Percentiles rank a stretch among this genome's conserved stretches.
phyloP scores from a whole-genome alignment of 2,329 filamentous ascomycete genomes.

The Metarhizium guizhouense region DNA sequence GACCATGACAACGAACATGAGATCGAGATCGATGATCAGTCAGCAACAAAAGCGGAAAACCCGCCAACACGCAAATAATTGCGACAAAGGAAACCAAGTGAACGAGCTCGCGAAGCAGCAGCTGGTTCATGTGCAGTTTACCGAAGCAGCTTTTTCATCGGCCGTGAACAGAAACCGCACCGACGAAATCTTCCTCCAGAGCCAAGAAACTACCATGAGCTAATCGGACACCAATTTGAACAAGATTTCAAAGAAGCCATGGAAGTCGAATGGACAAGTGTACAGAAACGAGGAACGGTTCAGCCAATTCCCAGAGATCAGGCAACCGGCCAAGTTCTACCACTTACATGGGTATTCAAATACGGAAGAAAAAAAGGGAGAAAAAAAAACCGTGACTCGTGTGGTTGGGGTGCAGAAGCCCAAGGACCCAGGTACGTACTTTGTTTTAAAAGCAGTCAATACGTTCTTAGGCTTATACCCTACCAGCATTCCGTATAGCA shows the following conservation, averaged over 20 bases:
- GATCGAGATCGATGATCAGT: too few relatives aligned
- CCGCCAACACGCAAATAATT: too few relatives aligned
- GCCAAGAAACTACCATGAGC: conserved; percentile 3
- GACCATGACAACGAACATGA: too few relatives aligned
- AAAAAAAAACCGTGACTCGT: too few relatives aligned
- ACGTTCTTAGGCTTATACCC: too few relatives aligned
- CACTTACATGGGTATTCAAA: conserved; percentile 5
- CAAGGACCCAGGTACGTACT: too few relatives aligned
- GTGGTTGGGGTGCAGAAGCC: too few relatives aligned
- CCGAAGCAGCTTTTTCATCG: background rate
- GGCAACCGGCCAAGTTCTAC: background rate
- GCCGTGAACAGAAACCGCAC: background rate
- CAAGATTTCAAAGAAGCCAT: conserved; percentile 4
- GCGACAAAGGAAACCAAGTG: too few relatives aligned
- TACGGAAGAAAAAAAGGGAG: too few relatives aligned
- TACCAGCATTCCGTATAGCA: too few relatives aligned
- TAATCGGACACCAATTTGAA: conserved; percentile 1
- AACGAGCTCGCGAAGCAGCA: background rate
- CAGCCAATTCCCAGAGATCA: background rate
- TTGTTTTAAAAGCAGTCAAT: too few relatives aligned
- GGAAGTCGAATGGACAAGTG: background rate
- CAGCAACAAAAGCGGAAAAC: too few relatives aligned
- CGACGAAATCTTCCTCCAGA: background rate
- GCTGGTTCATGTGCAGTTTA: background rate
- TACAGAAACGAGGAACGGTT: conserved; percentile 1